Base-by-base conservation (phyloP, 2,329 filamentous ascomycete genomes). In the Fusarium liriodendri region DNA sequence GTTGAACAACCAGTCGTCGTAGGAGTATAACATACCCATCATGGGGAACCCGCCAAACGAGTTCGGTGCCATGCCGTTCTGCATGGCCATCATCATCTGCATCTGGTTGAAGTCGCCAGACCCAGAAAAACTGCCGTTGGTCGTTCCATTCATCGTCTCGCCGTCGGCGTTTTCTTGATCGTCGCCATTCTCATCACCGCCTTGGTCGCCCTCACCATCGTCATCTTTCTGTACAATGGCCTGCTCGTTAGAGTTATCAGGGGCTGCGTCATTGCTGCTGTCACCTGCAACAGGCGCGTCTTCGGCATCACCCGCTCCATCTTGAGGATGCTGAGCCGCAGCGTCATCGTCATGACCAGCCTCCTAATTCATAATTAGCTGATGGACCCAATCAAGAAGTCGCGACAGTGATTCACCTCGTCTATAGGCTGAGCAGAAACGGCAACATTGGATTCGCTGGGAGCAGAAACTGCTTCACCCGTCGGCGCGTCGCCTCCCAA, bases 21-120 rank as follows among this genome's bases (percentile, higher is more conserved):
- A 5, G 2, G 3, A 59, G 22, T 50, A 22, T 32, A 20, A 87
- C 94, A 81, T 90, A 98, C 95, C 94, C 94, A 98, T 98, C 91
- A 96, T 95, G 62, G 93, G 88, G 79, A 92, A 92, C 70, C 85
- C 85, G 67, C 87, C 86, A 78, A 91, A 91, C 3, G 84, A 83
- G 75, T 84, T 86, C 33, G 86, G 82, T 52, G 85, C 85, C 88
- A 92, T 91, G 76, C 89, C 89, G 78, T 93, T 89, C 83, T 93
- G 88, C 93, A 95, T 89, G 83, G 90, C 86, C 91, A 93, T 92
- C 92, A 94, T 90, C 91, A 90, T 90, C 82, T 94, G 92, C 91
- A 95, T 94, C 87, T 93, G 91, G 79, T 91, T 93, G 83, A 94
- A 91, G 77, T 93, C 91, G 67, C 88, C 89, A 71, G 88, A 87